Evolutionary conservation across 2,329 filamentous ascomycete genomes (phyloP), one percentile per base, ranked within the genome.

Genomic region (Trichoderma simmonsii): DNA sequence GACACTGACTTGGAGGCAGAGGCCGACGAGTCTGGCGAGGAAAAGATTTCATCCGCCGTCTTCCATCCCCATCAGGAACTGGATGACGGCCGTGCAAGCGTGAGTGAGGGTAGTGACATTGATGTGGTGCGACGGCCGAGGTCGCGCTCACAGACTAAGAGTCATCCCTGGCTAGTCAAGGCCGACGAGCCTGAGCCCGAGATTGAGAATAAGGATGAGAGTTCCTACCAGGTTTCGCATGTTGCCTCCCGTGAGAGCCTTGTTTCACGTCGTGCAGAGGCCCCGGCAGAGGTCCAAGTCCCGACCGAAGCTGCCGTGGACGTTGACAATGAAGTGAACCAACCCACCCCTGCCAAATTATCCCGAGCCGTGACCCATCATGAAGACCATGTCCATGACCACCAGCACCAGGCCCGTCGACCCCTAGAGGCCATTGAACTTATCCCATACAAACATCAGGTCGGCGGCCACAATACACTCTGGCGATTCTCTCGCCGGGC

Each of bases 391-490:
- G 79, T 85, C 63, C 85, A 88, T 78, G 86, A 88, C 54, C 83
- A 87, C 70, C 84, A 88, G 73, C 83, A 83, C 79, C 82, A 78
- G 24, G 77, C 86, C 75, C 84, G 87, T 80, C 81, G 87, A 75
- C 94, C 95, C 3, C 86, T 97, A 32, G 93, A 95, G 74, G 95
- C 95, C 34, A 97, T 99, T 76, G 95, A 98, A 81, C 86, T 99
- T 73, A 97, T 98, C 78, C 96, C 96, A 2, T 99, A 98, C 82
- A 93, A 94, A 75, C 96, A 99, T 82, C 96, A 99, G 82, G 96
- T 99, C 70, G 96, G 96, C 72, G 96, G 96, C 0, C 96, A 99
- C 81, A 98, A 94, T 7, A 98, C 95, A 0, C 88, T 99, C 43
- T 99, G 97, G 88, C 92, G 95, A 56, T 98, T 99, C 80, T 98